A percentile compares a stretch with the other conserved stretches of the same genome.
phyloP scores from a whole-genome alignment of 192 early-diverging fungal species.

The Diversispora epigaea region DNA sequence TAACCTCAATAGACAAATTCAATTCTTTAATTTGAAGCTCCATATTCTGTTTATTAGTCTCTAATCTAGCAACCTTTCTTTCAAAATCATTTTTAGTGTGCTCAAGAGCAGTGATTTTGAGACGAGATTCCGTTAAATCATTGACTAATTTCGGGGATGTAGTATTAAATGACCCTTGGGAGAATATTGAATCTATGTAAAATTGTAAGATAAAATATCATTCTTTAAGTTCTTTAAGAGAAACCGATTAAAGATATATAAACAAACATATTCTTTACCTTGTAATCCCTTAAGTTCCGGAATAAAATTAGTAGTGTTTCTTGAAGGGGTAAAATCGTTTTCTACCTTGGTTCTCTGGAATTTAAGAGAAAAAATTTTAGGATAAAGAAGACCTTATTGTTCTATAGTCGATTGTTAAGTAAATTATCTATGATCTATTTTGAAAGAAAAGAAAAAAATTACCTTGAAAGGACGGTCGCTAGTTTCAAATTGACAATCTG shows the following conservation, averaged over 20 bases:
- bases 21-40: conserved; percentile 12
- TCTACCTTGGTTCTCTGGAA: not conserved
- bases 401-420: not conserved
- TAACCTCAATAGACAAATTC: conserved; percentile 2
- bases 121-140: conserved; percentile 2
- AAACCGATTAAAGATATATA: not conserved
- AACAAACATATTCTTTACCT: not conserved
- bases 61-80: not conserved
- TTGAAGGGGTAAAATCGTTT: not conserved
- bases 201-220: not conserved
- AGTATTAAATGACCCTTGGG: not conserved
- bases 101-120: not conserved
- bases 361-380: not conserved
- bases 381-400: not conserved
- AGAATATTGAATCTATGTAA: not conserved
- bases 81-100: conserved; percentile 6
- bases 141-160: not conserved
- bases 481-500: not conserved
- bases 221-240: not conserved
- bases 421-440: not conserved
- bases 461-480: conserved; percentile 7
- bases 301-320: conserved; percentile 4
- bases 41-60: not conserved
- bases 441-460: not conserved
- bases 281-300: not conserved